Percentiles rank a stretch among this genome's conserved stretches.
Evolutionary conservation across 441 rosid genomes (phyloP).

Genomic region (Croton setiger): DNA sequence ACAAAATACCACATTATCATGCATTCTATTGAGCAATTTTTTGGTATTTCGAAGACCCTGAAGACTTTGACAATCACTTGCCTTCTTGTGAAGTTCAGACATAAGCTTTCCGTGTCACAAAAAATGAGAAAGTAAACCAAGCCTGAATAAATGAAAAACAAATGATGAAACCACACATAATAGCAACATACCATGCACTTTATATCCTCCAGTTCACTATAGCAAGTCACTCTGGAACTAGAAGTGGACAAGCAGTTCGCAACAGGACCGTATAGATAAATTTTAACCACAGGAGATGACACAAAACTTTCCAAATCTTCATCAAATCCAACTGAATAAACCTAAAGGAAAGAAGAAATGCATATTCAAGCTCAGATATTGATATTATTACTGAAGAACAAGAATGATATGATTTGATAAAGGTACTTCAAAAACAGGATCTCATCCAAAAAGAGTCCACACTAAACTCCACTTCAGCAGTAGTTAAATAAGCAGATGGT

Average conservation of each 20-base stretch:
- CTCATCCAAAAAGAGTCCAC: background rate
- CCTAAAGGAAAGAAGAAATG: slow-evolving; percentile 39
- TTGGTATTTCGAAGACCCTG: slow-evolving; percentile 51
- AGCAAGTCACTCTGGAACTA: slow-evolving; percentile 30
- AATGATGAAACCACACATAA: slow-evolving; percentile 18
- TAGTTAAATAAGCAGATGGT: background rate
- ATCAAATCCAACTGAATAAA: slow-evolving; percentile 66
- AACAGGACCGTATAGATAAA: slow-evolving; percentile 57
- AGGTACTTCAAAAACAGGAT: background rate
- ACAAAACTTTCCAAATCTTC: slow-evolving; percentile 66
- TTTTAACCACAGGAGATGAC: slow-evolving; percentile 66
- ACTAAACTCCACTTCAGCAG: background rate
- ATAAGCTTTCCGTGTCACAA: slow-evolving; percentile 58
- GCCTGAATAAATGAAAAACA: slow-evolving; percentile 23
- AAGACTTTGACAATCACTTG: slow-evolving; percentile 42
- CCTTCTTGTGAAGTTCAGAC: slow-evolving; percentile 47
- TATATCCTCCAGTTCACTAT: slow-evolving; percentile 49
- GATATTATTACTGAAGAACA: slow-evolving; percentile 4
- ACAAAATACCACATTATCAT: slow-evolving; percentile 63
- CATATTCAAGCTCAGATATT: slow-evolving; percentile 6
- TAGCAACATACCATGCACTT: slow-evolving; percentile 53
- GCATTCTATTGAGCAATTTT: slow-evolving; percentile 56
- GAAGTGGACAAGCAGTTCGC: slow-evolving; percentile 30
- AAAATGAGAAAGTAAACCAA: slow-evolving; percentile 22
- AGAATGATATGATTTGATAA: slow-evolving; percentile 1